Base-by-base conservation (phyloP, 345 rosid species). In the Isatis tinctoria region DNA sequence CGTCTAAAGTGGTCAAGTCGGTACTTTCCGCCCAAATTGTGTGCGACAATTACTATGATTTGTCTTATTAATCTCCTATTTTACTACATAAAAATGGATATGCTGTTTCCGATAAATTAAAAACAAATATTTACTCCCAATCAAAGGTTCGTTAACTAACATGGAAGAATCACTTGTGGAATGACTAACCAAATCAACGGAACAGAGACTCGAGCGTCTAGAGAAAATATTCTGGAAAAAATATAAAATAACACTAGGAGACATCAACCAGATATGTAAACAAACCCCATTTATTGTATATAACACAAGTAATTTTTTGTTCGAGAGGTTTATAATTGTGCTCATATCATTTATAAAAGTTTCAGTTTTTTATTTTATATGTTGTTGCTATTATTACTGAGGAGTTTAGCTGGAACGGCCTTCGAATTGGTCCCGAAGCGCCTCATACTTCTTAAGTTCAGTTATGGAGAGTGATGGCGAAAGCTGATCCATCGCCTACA, bases 391-490 rank as follows among this genome's bases (percentile, higher is more conserved):
- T 10, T 45, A 5, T 20, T 18, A 65, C 18, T 11, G 8, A 44
- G 58, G 58, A 40, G 57, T 43, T 75, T 62, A 76, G 36, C 59
- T 76, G 2, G 76, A 77, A 64, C 54, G 75, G 41, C 97, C 97
- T 84, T 88, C 83, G 68, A 90, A 87, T 64, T 85, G 93, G 67
- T 90, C 86, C 36, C 96, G 85, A 28, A 95, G 86, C 70, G 52
- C 27, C 81, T 95, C 97, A 5, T 95, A 92, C 81, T 92, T 92
- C 81, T 87, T 92, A 14, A 95, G 91, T 83, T 95, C 99, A 5
- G 88, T 83, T 80, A 82, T 65, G 41, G 98, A 92, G 44, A 94
- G 93, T 49, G 98, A 94, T 8, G 98, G 97, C 18, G 97, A 87
- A 16, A 91, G 85, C 78, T 92, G 97, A 58, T 76, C 73, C 82